Evolutionary conservation across 345 rosid genomes (phyloP), one percentile per base, ranked within the genome.

Genomic region (Syzygium jambos): DNA sequence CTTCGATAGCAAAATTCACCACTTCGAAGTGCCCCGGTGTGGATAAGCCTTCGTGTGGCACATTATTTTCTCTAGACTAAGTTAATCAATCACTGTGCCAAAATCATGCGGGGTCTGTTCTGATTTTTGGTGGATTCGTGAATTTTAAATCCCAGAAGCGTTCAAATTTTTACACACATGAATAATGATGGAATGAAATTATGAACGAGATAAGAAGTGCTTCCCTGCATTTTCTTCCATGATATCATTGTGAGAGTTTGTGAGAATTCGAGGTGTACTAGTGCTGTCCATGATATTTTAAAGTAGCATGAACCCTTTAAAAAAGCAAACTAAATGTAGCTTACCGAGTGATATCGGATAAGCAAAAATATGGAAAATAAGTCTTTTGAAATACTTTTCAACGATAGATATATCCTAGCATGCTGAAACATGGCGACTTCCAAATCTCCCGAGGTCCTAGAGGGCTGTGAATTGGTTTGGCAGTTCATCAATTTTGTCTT

Each of bases 191-290:
- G 21, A 68, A 73, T 34, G 49, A 17, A 73, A 34, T 73, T 73
- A 73, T 73, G 7, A 34, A 73, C 0, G 25, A 0, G 80, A 73
- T 34, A 73, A 73, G 46, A 73, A 34, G 80, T 5, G 80, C 46
- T 9, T 73, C 11, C 38, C 38, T 25, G 46, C 12, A 73, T 73
- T 73, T 73, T 73, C 49, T 73, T 10, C 1, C 2, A 22, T 7
- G 80, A 73, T 73, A 73, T 73, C 25, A 73, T 73, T 19, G 7
- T 73, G 5, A 34, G 10, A 73, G 14, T 55, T 55, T 55, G 2
- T 34, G 6, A 17, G 13, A 73, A 73, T 73, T 34, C 1, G 23
- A n/a, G 2, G 0, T 13, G 19, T 13, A 8, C 2, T 61, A 0
- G 6, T n/a, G 14, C 19, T 6, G 2, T 61, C 4, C 38, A 61